Evolutionary conservation across 2,329 filamentous ascomycete genomes (phyloP), one percentile per base, ranked within the genome.

Genomic region (Parascedosporium putredinis): DNA sequence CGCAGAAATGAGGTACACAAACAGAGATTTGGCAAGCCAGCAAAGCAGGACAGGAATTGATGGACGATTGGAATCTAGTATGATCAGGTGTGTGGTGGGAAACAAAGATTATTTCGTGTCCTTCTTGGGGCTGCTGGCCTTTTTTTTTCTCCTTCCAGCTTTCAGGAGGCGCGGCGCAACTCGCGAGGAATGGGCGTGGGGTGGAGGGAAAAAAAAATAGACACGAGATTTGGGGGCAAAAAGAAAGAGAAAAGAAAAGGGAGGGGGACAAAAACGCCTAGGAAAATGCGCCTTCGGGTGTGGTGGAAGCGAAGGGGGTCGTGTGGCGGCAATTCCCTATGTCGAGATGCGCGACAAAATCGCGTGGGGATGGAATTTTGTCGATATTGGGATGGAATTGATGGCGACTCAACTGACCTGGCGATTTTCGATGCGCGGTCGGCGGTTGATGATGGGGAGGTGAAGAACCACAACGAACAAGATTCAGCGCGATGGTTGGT

Each of bases 381-480:
- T 67, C 67, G 67, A 64, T 65, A 71, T 68, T 72, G 71, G 70
- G 70, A 72, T 70, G 71, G 67, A 73, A 72, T 31, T 38, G 48
- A 50, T 50, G 40, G 48, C 42, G 33, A 45, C 48, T 25, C 34
- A 25, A 43, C 16, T 22, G 40, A 40, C 74, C 69, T 72, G 73
- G 73, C 70, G 75, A 76, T 76, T 73, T 50, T 61, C 58, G 74
- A 78, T 79, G 75, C 74, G 75, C 72, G 64, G 68, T 73, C 66
- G 67, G 69, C 67, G 60, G 60, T 66, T 68, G 66, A 70, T 70
- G 68, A 72, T 70, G 68, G 66, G 71, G 72, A 60, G 65, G 71
- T 69, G 71, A 72, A 70, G 73, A 70, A 69, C 70, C 69, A 71
- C 69, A 69, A 66, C 64, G 59, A 67, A 67, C 68, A 71, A 71